Conservation (phyloP, 2,329 filamentous ascomycete genomes). For the Epichloe bromicola region DNA sequence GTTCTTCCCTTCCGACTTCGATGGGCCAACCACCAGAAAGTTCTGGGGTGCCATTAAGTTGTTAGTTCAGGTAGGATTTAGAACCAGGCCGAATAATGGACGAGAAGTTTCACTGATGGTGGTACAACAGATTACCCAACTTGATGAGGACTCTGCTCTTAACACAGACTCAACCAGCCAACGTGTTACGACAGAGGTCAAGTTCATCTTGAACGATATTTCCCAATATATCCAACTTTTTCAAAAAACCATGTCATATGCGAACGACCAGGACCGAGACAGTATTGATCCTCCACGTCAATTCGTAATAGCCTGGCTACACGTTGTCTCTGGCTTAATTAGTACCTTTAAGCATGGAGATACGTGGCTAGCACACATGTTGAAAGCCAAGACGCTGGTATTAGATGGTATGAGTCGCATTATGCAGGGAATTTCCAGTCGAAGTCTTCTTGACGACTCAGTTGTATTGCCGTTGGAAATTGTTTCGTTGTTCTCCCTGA, state of each 20-base stretch:
- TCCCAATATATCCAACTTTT: conserved; percentile 16
- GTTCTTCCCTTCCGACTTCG: conserved; percentile 25
- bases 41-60: conserved; percentile 30
- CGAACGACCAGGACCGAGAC: conserved; percentile 15
- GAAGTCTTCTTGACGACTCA: conserved; percentile 21
- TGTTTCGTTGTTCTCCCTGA: conserved; percentile 25
- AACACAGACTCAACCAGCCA: neutral
- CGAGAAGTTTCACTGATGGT: neutral
- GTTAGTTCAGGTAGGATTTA: conserved; percentile 16
- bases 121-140: conserved; percentile 5
- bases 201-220: conserved; percentile 10
- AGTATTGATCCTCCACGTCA: conserved; percentile 21
- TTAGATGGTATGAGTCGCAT: conserved; percentile 23
- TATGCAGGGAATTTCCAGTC: conserved; percentile 19
- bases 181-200: conserved; percentile 6
- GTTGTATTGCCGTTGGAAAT: conserved; percentile 30
- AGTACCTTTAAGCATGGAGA: conserved; percentile 11
- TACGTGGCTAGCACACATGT: conserved; percentile 18
- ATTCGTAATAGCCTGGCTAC: conserved; percentile 28
- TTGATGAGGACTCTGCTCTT: neutral
- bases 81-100: neutral
- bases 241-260: conserved; percentile 16
- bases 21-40: conserved; percentile 25
- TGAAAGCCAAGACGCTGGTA: conserved; percentile 18
- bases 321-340: conserved; percentile 26